phyloP scores from a whole-genome alignment of 306 rosid species.

The Begonia peltatifolia region DNA sequence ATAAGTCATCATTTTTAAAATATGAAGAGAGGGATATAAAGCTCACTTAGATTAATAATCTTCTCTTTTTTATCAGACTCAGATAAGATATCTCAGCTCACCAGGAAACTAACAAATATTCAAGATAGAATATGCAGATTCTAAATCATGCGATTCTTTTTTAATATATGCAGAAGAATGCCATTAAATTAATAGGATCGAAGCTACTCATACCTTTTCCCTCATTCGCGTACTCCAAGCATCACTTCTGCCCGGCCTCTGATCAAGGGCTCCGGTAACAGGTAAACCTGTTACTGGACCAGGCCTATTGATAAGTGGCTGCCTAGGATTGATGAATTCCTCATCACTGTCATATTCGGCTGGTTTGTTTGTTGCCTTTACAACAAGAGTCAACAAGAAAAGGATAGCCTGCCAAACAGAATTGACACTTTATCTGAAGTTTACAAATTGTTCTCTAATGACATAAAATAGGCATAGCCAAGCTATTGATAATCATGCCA shows the following conservation, averaged over 20 bases:
- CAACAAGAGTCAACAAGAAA: constrained; percentile 75
- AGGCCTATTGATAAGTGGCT: constrained; percentile 72
- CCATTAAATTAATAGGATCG: background rate
- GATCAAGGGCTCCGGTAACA: constrained; percentile 49
- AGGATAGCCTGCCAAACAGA: constrained; percentile 45
- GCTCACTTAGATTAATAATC: too few species aligned
- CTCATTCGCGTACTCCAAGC: constrained; percentile 99
- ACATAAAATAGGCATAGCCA: too few species aligned
- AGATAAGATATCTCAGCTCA: background rate
- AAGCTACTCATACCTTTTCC: constrained; percentile 58
- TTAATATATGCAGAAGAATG: background rate
- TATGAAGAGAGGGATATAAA: too few species aligned
- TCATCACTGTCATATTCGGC: constrained; percentile 88
- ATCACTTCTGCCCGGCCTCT: constrained; percentile 77
- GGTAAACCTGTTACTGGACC: constrained; percentile 70
- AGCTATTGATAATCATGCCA: too few species aligned
- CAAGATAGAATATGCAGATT: background rate
- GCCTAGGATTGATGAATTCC: constrained; percentile 62
- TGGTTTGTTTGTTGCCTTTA: constrained; percentile 71
- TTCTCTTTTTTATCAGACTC: too few species aligned
- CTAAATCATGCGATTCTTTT: background rate
- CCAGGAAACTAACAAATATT: background rate
- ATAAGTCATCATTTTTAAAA: too few species aligned
- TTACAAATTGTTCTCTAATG: background rate
- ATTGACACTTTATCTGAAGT: background rate